Evolutionary conservation across 2,329 filamentous ascomycete species (phyloP).

Genomic region (Trichoderma brevicompactum): DNA sequence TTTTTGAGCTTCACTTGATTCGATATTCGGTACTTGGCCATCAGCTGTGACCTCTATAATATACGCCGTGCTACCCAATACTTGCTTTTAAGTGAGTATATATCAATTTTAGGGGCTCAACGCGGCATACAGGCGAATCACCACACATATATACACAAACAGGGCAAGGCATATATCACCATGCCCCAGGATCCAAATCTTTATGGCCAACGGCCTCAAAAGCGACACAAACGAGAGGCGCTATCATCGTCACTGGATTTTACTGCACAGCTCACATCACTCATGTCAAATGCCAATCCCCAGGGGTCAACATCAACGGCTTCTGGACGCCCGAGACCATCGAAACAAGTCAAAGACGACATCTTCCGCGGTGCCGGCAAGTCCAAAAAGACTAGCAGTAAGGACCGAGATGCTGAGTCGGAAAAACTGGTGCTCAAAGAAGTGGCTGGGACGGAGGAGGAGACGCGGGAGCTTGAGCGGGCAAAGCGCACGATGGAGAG

Average conservation of each 20-base stretch:
- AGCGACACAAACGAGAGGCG: slow-evolving; percentile 70
- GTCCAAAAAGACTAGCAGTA: slow-evolving; percentile 39
- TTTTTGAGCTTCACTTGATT: not conserved
- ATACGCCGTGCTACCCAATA: not conserved
- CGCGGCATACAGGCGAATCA: not conserved
- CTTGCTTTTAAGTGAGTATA: not conserved
- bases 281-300: slow-evolving; percentile 65
- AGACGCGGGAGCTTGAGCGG: slow-evolving; percentile 69
- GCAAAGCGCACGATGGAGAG: slow-evolving; percentile 84
- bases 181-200: slow-evolving; percentile 71
- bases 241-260: slow-evolving; percentile 80
- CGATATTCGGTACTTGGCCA: too few relatives aligned
- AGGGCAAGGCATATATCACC: slow-evolving; percentile 15
- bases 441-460: slow-evolving; percentile 60
- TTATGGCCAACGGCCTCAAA: slow-evolving; percentile 75
- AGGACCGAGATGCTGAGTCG: slow-evolving; percentile 53
- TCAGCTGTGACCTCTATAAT: too few relatives aligned
- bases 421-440: slow-evolving; percentile 56
- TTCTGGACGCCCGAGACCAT: slow-evolving; percentile 52
- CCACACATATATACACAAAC: not conserved
- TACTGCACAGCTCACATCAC: slow-evolving; percentile 80
- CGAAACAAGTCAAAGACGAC: slow-evolving; percentile 53
- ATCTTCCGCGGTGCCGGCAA: slow-evolving; percentile 44
- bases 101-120: not conserved
- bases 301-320: slow-evolving; percentile 40